Evolutionary conservation across 345 rosid species (phyloP).

Genomic region (Corchorus capsularis): DNA sequence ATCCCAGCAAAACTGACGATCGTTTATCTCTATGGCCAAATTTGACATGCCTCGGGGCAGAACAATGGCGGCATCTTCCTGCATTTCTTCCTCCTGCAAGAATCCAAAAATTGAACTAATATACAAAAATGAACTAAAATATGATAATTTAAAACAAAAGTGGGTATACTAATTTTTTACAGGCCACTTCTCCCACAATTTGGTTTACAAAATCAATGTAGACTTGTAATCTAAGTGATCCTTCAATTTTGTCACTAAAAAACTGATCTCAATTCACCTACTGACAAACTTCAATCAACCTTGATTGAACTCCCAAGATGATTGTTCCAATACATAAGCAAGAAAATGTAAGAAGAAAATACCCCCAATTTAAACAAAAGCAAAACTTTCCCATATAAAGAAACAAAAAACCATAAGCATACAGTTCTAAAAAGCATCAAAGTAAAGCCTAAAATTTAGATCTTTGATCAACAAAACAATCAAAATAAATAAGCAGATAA

Average conservation of each 20-base stretch:
- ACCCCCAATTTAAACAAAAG: neutral
- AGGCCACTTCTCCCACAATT: neutral
- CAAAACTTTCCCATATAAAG: neutral
- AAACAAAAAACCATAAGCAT: slow-evolving; percentile 7
- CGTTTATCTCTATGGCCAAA: slow-evolving; percentile 70
- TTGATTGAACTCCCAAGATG: neutral
- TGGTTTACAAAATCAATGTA: too few species aligned
- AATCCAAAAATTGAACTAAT: slow-evolving; percentile 62
- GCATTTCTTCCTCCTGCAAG: slow-evolving; percentile 94
- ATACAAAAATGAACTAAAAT: too few species aligned
- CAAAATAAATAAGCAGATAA: neutral
- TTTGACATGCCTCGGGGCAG: slow-evolving; percentile 73
- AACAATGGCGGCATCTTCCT: slow-evolving; percentile 83
- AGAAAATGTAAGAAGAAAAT: neutral
- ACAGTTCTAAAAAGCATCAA: neutral
- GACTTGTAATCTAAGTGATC: neutral
- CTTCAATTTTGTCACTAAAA: neutral
- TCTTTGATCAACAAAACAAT: slow-evolving; percentile 27
- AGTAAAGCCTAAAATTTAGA: slow-evolving; percentile 28
- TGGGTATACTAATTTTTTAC: neutral
- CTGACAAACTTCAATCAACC: neutral
- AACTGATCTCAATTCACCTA: slow-evolving; percentile 5
- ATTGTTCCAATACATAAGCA: neutral
- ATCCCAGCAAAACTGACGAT: slow-evolving; percentile 89
- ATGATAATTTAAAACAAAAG: too few species aligned